Percentiles rank a stretch among this genome's conserved stretches.
Conservation (phyloP, 2,329 filamentous ascomycete species). For the Ceratocystis eucalypticola region DNA sequence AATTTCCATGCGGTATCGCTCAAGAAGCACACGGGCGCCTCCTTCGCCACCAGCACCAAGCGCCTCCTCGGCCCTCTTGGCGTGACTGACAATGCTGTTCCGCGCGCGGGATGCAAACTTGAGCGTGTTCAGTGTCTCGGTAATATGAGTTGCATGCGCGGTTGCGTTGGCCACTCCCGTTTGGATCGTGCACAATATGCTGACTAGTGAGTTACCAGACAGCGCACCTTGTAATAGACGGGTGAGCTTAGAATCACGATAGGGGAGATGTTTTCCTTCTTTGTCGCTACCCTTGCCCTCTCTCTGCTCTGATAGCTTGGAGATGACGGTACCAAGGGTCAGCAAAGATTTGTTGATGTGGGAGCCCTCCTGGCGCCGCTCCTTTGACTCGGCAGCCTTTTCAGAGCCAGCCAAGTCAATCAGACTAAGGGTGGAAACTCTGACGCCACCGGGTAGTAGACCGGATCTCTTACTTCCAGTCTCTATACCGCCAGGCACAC, state of each 20-base stretch:
- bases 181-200: conserved; percentile 93
- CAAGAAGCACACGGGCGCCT: conserved; percentile 71
- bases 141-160: conserved; percentile 58
- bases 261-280: conserved; percentile 84
- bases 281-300: conserved; percentile 59
- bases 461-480: conserved; percentile 53
- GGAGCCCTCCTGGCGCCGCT: conserved; percentile 82
- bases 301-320: conserved; percentile 75
- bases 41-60: conserved; percentile 69
- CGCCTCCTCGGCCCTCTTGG: conserved; percentile 86
- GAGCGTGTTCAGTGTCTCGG: conserved; percentile 85
- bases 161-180: conserved; percentile 67
- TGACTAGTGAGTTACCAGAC: conserved; percentile 86
- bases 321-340: conserved; percentile 89
- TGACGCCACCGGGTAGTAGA: conserved; percentile 71
- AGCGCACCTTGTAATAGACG: conserved; percentile 81
- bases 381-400: conserved; percentile 88
- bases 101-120: conserved; percentile 95
- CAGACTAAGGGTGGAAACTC: conserved; percentile 85
- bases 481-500: conserved; percentile 43
- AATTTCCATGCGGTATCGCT: conserved; percentile 91
- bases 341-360: conserved; percentile 98
- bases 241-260: conserved; percentile 94
- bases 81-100: conserved; percentile 95
- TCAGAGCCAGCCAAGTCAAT: conserved; percentile 96